phyloP scores from a whole-genome alignment of 108 stramenopile genomes.

The Conticribra weissflogii region DNA sequence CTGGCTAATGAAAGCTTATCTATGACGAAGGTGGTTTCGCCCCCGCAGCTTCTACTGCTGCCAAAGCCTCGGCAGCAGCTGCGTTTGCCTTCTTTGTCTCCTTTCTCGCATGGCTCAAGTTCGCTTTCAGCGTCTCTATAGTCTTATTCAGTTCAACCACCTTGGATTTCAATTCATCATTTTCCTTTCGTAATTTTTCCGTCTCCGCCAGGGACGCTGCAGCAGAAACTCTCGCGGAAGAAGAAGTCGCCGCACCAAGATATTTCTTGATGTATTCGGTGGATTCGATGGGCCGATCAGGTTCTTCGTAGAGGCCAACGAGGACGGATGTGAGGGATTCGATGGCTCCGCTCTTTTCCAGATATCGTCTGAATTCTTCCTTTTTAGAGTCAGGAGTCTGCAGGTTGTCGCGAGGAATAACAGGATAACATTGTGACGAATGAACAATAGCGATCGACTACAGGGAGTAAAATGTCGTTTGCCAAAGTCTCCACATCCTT shows the following conservation, averaged over 20 bases:
- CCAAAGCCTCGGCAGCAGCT: not conserved
- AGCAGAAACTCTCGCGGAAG: not conserved
- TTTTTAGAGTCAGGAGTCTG: conserved; percentile 77
- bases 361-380: conserved; percentile 94
- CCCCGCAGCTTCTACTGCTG: not conserved
- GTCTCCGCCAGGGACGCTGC: conserved; percentile 1
- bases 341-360: conserved; percentile 94
- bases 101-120: conserved; percentile 36
- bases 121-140: conserved; percentile 29
- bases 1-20: no score
- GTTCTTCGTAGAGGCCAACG: conserved; percentile 28
- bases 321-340: conserved; percentile 71
- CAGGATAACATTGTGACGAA: no score
- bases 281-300: conserved; percentile 15
- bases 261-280: conserved; percentile 33
- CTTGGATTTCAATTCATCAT: conserved; percentile 58
- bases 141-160: conserved; percentile 45
- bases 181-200: conserved; percentile 50
- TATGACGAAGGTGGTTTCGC: not conserved
- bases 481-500: no score
- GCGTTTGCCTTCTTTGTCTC: not conserved
- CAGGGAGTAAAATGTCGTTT: not conserved
- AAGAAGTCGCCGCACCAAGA: conserved; percentile 4
- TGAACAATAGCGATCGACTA: not conserved
- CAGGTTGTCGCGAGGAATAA: no score